These are phyloP conservation scores for Fusarium sp. DNA, from an alignment of 2,329 filamentous ascomycete genomes.

Conservation along the genomic window DNA sequence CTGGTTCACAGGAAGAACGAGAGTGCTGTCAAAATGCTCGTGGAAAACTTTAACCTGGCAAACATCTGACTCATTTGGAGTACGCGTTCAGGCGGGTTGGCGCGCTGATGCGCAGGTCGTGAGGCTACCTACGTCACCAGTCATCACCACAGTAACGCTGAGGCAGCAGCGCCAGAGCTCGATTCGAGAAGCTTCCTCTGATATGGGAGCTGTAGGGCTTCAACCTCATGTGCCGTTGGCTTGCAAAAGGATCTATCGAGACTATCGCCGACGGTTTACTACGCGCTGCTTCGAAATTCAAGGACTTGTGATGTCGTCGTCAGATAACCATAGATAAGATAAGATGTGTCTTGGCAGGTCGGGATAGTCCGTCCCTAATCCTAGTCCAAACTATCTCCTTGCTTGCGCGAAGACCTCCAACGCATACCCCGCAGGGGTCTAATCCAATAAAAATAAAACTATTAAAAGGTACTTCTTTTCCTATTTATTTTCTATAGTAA, in stretches of 20 bases:
- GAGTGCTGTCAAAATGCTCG: background rate
- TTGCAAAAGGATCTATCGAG: background rate
- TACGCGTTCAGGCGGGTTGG: background rate
- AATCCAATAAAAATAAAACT: no score
- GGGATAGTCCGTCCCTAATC: background rate
- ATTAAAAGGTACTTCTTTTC: no score
- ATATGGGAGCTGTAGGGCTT: background rate
- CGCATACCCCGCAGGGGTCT: no score
- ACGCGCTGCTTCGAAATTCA: background rate
- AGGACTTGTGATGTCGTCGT: background rate
- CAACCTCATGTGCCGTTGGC: background rate
- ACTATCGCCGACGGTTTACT: background rate
- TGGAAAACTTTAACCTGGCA: background rate
- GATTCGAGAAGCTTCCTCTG: background rate
- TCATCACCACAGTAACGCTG: background rate
- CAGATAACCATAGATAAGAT: background rate
- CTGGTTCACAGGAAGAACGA: background rate
- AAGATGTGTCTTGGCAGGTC: background rate
- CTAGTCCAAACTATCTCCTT: background rate
- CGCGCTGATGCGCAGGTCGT: background rate
- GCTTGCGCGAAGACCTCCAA: no score
- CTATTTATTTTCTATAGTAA: no score
- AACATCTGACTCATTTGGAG: background rate
- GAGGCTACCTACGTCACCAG: background rate
- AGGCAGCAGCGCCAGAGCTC: background rate